phyloP scores from a whole-genome alignment of 495 filamentous ascomycete genomes.

The Aspergillus wentii region DNA sequence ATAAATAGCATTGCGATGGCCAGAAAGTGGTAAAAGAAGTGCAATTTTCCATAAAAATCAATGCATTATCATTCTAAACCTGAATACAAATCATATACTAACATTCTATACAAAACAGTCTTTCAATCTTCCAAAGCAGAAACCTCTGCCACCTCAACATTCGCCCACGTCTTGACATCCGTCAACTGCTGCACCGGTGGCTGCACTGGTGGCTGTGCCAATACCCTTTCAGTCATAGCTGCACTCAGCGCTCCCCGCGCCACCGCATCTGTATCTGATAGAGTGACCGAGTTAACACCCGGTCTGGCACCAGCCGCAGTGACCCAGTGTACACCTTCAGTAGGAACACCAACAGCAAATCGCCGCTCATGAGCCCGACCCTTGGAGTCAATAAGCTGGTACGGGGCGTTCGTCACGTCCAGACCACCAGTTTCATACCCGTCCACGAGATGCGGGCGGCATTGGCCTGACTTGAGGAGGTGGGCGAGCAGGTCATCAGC shows the following conservation, averaged over 20 bases:
- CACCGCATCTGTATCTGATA: conserved; percentile 1
- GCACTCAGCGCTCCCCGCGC: background rate
- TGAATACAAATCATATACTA: too few relatives aligned
- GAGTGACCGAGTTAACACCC: conserved; percentile 4
- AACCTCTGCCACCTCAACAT: too few relatives aligned
- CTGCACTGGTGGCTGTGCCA: too few relatives aligned
- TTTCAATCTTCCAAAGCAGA: too few relatives aligned
- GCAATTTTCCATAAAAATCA: too few relatives aligned
- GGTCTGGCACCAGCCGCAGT: conserved; percentile 2
- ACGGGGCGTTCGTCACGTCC: background rate
- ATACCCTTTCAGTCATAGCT: background rate
- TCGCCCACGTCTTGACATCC: too few relatives aligned
- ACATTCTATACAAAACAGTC: too few relatives aligned
- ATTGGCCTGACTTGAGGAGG: conserved; percentile 12
- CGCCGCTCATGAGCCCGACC: conserved; percentile 1
- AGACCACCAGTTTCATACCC: conserved; percentile 1
- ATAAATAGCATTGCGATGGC: too few relatives aligned
- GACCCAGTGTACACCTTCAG: conserved; percentile 5
- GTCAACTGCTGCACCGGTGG: too few relatives aligned
- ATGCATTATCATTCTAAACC: too few relatives aligned
- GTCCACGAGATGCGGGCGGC: conserved; percentile 3
- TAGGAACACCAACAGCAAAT: conserved; percentile 4
- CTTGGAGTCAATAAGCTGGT: background rate
- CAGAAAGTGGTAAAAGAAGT: too few relatives aligned
- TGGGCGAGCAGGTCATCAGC: conserved; percentile 12